Percentiles rank a stretch among this genome's conserved stretches.
Conservation (phyloP, 176 grass and related monocot species). For the Dendrocalamus sinicus region DNA sequence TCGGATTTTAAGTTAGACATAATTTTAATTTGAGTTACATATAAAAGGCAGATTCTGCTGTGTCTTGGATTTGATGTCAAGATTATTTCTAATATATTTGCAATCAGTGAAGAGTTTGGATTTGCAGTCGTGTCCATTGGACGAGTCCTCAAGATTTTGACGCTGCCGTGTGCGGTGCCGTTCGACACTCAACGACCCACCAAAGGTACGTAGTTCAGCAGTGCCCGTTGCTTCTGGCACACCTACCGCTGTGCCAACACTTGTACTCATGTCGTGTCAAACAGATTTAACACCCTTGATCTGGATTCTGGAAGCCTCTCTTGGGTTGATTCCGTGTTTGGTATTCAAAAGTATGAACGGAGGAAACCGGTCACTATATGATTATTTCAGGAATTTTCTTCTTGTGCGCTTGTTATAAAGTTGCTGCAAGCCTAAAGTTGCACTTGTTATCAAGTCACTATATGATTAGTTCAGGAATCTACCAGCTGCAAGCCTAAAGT, state of each 20-base stretch:
- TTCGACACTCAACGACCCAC: slow-evolving; percentile 3
- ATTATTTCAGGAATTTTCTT: slow-evolving; percentile 31
- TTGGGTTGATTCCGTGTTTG: background rate
- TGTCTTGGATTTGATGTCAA: no score
- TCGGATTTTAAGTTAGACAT: no score
- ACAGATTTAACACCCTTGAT: slow-evolving; percentile 13
- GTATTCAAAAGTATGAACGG: background rate
- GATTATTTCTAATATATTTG: background rate
- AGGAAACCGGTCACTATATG: slow-evolving; percentile 10
- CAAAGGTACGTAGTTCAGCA: background rate
- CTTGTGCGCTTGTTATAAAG: slow-evolving; percentile 2
- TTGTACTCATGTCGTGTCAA: background rate
- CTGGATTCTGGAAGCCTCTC: slow-evolving; percentile 42
- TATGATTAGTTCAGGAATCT: no score
- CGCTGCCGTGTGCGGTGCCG: slow-evolving; percentile 2
- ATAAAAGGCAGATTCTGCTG: accelerated
- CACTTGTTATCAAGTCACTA: no score
- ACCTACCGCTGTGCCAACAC: slow-evolving; percentile 7
- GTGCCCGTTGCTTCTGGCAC: slow-evolving; percentile 42
- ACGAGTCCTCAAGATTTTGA: background rate
- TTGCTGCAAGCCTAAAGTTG: background rate
- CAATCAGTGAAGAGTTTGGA: background rate
- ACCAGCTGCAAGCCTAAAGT: background rate
- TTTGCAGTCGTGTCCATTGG: background rate
- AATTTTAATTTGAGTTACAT: no score